Base-by-base conservation (phyloP, 2,329 filamentous ascomycete species). In the Sordariomycetes sp. region DNA sequence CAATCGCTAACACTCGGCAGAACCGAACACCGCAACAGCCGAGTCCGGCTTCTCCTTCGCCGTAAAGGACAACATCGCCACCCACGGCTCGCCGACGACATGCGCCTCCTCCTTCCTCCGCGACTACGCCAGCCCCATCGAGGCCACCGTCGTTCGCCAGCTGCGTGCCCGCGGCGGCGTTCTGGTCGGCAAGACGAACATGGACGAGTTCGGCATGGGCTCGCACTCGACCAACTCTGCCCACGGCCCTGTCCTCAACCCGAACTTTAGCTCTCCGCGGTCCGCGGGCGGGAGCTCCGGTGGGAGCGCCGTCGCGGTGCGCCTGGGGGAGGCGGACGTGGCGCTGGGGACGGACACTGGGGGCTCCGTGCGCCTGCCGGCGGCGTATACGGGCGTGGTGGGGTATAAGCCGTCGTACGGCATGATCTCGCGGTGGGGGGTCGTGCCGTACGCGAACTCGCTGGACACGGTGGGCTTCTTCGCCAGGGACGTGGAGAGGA, bases 161-260 rank as follows among this genome's bases (percentile, higher is more conserved):
- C 78, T 97, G 37, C 79, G 81, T 59, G 68, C 75, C 32, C 78
- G 80, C 5, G 88, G 87, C 50, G 85, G 83, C 6, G 70, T 79
- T 6, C 70, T 93, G 1, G 78, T 85, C 1, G 88, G 87, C 7
- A 96, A 96, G 71, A 92, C 90, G 2, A 96, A 96, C 69, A 85
- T 97, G 77, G 94, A 97, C 72, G 94, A 96, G 69, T 96, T 96
- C 69, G 91, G 92, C 32, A 96, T 96, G 92, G 91, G 91, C 2
- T 95, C 90, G 10, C 87, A 96, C 65, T 92, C 90, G 1, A 74
- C 75, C 56, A 85, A 86, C 65, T 91, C 90, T 1, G 72, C 77
- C 58, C 83, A 86, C 64, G 89, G 88, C 1, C 69, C 82, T 1
- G 88, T 93, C 4, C 74, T 69, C 57, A 85, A 80, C 61, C 75